Evolutionary conservation across 306 rosid species (phyloP).

Genomic region (Glycine latifolia): DNA sequence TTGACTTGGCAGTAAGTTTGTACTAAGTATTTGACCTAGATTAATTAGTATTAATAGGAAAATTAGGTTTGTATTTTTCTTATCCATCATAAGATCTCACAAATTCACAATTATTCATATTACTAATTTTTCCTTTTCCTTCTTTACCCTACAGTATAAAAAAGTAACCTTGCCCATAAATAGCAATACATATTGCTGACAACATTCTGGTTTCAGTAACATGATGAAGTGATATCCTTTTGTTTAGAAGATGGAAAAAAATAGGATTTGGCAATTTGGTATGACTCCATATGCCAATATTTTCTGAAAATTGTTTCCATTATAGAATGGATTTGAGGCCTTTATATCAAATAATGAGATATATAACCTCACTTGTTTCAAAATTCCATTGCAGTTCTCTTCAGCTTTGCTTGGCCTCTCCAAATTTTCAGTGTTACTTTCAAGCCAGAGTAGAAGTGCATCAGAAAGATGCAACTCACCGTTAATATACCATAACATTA

Average conservation of each 20-base stretch:
- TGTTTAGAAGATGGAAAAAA: slow-evolving; percentile 26
- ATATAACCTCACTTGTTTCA: slow-evolving; percentile 63
- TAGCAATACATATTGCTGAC: slow-evolving; percentile 30
- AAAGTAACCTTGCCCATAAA: slow-evolving; percentile 39
- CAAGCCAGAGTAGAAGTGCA: slow-evolving; percentile 76
- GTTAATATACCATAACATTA: slow-evolving; percentile 54
- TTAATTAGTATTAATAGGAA: slow-evolving; percentile 31
- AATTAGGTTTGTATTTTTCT: slow-evolving; percentile 1
- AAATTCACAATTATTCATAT: neutral
- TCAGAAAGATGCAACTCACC: slow-evolving; percentile 80
- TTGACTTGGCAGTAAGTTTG: neutral
- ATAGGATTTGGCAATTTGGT: neutral
- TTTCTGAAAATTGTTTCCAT: neutral
- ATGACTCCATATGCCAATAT: slow-evolving; percentile 20
- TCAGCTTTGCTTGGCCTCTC: slow-evolving; percentile 54
- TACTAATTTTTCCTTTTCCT: slow-evolving; percentile 13
- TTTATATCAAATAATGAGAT: slow-evolving; percentile 34
- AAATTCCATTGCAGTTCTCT: slow-evolving; percentile 48
- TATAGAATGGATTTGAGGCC: slow-evolving; percentile 28
- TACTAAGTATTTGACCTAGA: slow-evolving; percentile 24
- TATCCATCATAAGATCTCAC: slow-evolving; percentile 23
- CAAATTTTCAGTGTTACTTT: slow-evolving; percentile 51
- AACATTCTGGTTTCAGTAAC: slow-evolving; percentile 33
- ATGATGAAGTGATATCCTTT: slow-evolving; percentile 18
- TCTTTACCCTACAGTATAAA: neutral